Percentiles rank a stretch among this genome's conserved stretches.
Conservation (phyloP, 257 asterid genomes). For the Solanum piurae region DNA sequence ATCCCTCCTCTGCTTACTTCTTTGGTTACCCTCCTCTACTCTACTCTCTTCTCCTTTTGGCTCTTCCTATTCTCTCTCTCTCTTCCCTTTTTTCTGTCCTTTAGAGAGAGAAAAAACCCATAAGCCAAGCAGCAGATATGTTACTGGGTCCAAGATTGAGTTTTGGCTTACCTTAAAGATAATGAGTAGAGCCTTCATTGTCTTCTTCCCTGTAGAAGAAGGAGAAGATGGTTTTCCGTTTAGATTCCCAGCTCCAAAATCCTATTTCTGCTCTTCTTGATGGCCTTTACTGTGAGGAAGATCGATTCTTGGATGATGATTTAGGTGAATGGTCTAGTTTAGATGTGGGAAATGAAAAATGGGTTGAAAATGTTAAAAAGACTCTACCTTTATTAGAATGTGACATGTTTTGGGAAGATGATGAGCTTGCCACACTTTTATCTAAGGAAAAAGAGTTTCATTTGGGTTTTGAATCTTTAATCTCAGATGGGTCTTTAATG, state of each 20-base stretch:
- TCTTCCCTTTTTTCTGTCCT: neutral
- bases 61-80: neutral
- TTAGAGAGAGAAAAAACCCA: constrained; percentile 2
- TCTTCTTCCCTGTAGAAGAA: constrained; percentile 66
- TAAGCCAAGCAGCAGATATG: constrained; percentile 30
- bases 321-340: constrained; percentile 18
- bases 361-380: constrained; percentile 12
- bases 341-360: constrained; percentile 4
- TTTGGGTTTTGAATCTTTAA: constrained; percentile 4
- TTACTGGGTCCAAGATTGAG: constrained; percentile 41
- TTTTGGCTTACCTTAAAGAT: constrained; percentile 31
- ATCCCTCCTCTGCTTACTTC: constrained; percentile 33
- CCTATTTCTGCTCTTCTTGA: constrained; percentile 37
- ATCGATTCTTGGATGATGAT: constrained; percentile 45
- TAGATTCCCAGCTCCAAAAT: constrained; percentile 37
- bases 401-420: constrained; percentile 81
- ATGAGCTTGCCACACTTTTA: constrained; percentile 50
- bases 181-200: constrained; percentile 50
- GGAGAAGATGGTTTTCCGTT: constrained; percentile 36
- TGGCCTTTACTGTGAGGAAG: constrained; percentile 73
- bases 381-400: constrained; percentile 34
- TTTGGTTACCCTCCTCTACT: constrained; percentile 9
- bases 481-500: constrained; percentile 32
- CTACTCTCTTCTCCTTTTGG: neutral
- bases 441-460: constrained; percentile 39